Evolutionary conservation across 768 basidiomycete species (phyloP), one percentile per base, ranked within the genome.

Genomic region (Mycena filopes): DNA sequence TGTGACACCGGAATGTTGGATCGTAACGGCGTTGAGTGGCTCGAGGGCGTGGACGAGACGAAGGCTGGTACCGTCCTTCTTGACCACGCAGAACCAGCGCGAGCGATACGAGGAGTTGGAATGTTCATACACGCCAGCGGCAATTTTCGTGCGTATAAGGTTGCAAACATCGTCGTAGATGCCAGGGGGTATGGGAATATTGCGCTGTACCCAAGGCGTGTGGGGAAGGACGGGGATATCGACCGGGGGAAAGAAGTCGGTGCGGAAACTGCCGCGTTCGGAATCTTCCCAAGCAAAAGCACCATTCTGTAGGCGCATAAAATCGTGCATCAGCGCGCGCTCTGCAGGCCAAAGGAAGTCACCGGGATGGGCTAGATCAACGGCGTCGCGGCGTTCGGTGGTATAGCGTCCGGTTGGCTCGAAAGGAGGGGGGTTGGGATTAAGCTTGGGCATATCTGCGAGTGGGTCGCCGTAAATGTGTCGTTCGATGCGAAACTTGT

Each of bases 131-230:
- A n/a, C n/a, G n/a, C n/a, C n/a, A n/a, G n/a, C n/a, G 12, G 2
- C 51, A 12, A 61, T 51, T 12, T 54, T 61, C 2, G 50, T 46
- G 10, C 41, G 49, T 3, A 61, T 51, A 12, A 53, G 21, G 18
- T 61, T 53, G 23, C 60, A 53, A 9, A 61, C 49, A 15, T 61
- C 47, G 42, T 51, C 72, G 60, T 1, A 69, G 58, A 25, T 70
- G 70, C 74, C 77, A 0, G 73, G 73, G 0, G 49, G 31, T 53
- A 71, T 16, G 33, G 64, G 53, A 70, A 72, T 60, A 67, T 74
- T 21, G 68, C 71, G 40, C n/a, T 59, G 57, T 18, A 59, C 38
- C 57, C 47, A 59, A 29, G 57, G 57, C 8, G 57, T 59, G 28
- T 59, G 57, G 2, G 47, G 47, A 4, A 59, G 1, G 11, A 59